Percentiles rank a stretch among this genome's conserved stretches.
phyloP scores from a whole-genome alignment of 2,329 filamentous ascomycete species.

The Pestalotiopsis sp. region DNA sequence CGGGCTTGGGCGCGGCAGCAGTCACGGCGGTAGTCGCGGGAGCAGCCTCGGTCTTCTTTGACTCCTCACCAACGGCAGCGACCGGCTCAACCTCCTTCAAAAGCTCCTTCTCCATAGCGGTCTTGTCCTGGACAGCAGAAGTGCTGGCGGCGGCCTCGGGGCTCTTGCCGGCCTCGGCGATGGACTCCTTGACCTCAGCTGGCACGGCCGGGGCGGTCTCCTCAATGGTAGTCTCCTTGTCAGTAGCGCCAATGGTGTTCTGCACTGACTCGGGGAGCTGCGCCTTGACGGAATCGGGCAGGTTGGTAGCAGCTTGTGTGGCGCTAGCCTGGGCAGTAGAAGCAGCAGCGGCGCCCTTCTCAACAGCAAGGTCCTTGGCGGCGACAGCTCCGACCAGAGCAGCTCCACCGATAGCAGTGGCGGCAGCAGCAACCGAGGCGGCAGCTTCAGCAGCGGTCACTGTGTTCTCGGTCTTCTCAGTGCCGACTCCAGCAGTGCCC shows the following conservation, averaged over 20 bases:
- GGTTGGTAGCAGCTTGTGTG: slow-evolving; percentile 37
- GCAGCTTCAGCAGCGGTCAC: slow-evolving; percentile 43
- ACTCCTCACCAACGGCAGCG: slow-evolving; percentile 31
- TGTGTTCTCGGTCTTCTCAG: slow-evolving; percentile 52
- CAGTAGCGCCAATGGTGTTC: slow-evolving; percentile 44
- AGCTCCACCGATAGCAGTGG: slow-evolving; percentile 39
- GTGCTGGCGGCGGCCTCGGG: slow-evolving; percentile 74
- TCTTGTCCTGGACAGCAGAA: slow-evolving; percentile 74
- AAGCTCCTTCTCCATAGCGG: slow-evolving; percentile 72
- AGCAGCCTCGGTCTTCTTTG: slow-evolving; percentile 19
- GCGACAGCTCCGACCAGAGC: slow-evolving; percentile 36
- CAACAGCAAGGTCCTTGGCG: slow-evolving; percentile 41
- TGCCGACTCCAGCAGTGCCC: slow-evolving; percentile 52
- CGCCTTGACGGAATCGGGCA: slow-evolving; percentile 57
- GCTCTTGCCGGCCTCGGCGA: slow-evolving; percentile 56
- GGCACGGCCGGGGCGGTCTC: slow-evolving; percentile 55
- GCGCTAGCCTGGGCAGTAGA: slow-evolving; percentile 25
- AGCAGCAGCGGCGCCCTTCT: slow-evolving; percentile 41
- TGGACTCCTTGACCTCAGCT: slow-evolving; percentile 58
- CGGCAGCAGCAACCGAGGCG: slow-evolving; percentile 43
- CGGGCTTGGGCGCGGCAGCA: slow-evolving; percentile 17
- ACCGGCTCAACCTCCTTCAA: slow-evolving; percentile 60
- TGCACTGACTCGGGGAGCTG: slow-evolving; percentile 51
- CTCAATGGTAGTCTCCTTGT: slow-evolving; percentile 43
- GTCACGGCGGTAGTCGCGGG: slow-evolving; percentile 18